Percentiles rank a stretch among this genome's conserved stretches.
phyloP scores from a whole-genome alignment of 345 rosid species.

The Populus tremula region DNA sequence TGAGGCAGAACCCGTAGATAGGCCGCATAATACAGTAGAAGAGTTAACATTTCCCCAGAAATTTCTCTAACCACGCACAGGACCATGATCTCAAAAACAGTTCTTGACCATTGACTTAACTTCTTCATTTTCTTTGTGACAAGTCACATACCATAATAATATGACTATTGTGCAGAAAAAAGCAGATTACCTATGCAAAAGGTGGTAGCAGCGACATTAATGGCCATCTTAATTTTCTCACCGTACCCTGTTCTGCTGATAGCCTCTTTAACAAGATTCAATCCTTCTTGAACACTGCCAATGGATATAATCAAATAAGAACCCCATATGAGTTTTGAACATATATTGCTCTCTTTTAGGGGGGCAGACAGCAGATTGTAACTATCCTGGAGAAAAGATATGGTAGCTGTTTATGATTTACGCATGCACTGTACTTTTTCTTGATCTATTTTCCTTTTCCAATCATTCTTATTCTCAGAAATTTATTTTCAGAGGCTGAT shows the following conservation, averaged over 20 bases:
- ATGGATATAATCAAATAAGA: slow-evolving; percentile 9
- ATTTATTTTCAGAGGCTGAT: background rate
- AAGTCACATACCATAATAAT: background rate
- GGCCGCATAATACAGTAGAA: background rate
- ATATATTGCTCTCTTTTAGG: background rate
- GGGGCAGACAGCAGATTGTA: background rate
- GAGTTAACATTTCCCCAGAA: background rate
- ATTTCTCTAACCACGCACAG: background rate
- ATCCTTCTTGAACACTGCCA: slow-evolving; percentile 81
- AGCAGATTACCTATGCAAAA: slow-evolving; percentile 72
- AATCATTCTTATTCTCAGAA: background rate
- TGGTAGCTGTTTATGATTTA: background rate
- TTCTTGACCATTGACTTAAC: too few species aligned
- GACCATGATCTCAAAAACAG: background rate
- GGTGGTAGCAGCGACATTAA: slow-evolving; percentile 81
- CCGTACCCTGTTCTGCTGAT: slow-evolving; percentile 77
- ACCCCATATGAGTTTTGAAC: background rate
- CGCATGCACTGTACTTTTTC: background rate
- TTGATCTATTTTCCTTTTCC: background rate
- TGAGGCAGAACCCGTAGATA: background rate
- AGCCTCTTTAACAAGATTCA: slow-evolving; percentile 92
- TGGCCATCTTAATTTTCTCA: slow-evolving; percentile 85
- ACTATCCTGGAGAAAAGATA: background rate
- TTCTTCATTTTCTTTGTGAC: background rate
- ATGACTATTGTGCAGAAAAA: slow-evolving; percentile 19